Percentiles rank a stretch among this genome's conserved stretches.
These are phyloP conservation scores for Candida dubliniensis DNA, from an alignment of 1,139 yeast genomes.

Conservation along the genomic window DNA sequence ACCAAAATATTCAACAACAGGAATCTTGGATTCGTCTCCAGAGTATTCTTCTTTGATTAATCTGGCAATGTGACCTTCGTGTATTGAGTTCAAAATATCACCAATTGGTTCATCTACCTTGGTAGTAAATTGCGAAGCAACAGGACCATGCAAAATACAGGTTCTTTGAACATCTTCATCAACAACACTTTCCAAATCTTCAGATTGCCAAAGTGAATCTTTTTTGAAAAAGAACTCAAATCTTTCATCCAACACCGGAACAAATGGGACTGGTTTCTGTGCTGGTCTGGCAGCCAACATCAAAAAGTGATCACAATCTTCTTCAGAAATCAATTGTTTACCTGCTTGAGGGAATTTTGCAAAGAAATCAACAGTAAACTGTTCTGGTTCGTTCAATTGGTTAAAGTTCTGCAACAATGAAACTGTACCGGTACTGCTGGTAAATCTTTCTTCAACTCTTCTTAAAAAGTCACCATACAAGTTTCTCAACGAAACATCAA, in stretches of 20 bases:
- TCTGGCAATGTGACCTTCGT: slow-evolving; percentile 80
- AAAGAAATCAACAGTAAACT: slow-evolving; percentile 59
- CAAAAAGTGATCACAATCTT: slow-evolving; percentile 92
- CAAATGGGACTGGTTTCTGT: slow-evolving; percentile 97
- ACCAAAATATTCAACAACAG: slow-evolving; percentile 88
- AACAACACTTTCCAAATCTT: slow-evolving; percentile 92
- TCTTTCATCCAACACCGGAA: slow-evolving; percentile 91
- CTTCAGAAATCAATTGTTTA: slow-evolving; percentile 86
- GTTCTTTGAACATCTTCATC: slow-evolving; percentile 97
- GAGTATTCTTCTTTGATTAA: slow-evolving; percentile 69
- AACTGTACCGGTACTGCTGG: slow-evolving; percentile 48
- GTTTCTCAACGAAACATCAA: slow-evolving; percentile 81
- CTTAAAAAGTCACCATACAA: slow-evolving; percentile 84
- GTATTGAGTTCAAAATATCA: slow-evolving; percentile 83
- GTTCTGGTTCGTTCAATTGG: slow-evolving; percentile 68
- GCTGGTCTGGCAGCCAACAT: slow-evolving; percentile 77
- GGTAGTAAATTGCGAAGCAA: slow-evolving; percentile 90
- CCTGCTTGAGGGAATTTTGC: slow-evolving; percentile 70
- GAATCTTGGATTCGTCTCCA: slow-evolving; percentile 70
- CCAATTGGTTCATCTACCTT: slow-evolving; percentile 90
- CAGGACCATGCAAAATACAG: slow-evolving; percentile 98
- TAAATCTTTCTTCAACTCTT: slow-evolving; percentile 96
- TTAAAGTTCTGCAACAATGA: slow-evolving; percentile 75
- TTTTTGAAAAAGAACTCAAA: slow-evolving; percentile 96
- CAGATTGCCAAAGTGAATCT: slow-evolving; percentile 99